A percentile compares a stretch with the other conserved stretches of the same genome.
Evolutionary conservation across 2,329 filamentous ascomycete genomes (phyloP).

Genomic region (Fusarium sp.): DNA sequence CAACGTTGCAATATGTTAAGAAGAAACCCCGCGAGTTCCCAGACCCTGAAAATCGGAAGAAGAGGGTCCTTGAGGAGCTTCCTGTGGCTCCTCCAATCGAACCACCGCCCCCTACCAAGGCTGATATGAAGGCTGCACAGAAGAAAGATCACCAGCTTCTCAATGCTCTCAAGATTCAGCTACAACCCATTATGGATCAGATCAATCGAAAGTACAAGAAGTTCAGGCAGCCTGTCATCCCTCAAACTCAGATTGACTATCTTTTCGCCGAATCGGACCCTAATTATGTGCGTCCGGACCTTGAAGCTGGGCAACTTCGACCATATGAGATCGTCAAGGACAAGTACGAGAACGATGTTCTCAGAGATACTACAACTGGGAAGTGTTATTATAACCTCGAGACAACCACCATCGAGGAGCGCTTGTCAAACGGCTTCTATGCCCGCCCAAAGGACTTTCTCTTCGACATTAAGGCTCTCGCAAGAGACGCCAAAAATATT

Average conservation of each 20-base stretch:
- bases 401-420: constrained; percentile 90
- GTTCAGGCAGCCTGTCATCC: constrained; percentile 83
- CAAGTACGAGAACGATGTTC: constrained; percentile 77
- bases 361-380: constrained; percentile 77
- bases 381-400: constrained; percentile 98
- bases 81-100: constrained; percentile 78
- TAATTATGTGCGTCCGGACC: constrained; percentile 68
- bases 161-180: constrained; percentile 85
- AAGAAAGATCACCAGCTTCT: constrained; percentile 84
- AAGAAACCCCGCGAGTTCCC: constrained; percentile 88
- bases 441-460: constrained; percentile 90
- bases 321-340: constrained; percentile 86
- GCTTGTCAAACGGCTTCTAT: constrained; percentile 97
- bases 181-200: constrained; percentile 97
- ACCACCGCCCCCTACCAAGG: constrained; percentile 75
- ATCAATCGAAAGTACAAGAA: constrained; percentile 90
- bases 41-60: constrained; percentile 85
- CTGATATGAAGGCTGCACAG: constrained; percentile 81
- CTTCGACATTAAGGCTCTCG: constrained; percentile 83
- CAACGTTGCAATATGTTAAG: constrained; percentile 78
- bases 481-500: constrained; percentile 82
- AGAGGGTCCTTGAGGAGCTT: constrained; percentile 80
- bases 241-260: constrained; percentile 78
- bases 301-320: constrained; percentile 65
- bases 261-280: constrained; percentile 86